A percentile compares a stretch with the other conserved stretches of the same genome.
phyloP scores from a whole-genome alignment of 768 basidiomycete species.

The Daedalea quercina region DNA sequence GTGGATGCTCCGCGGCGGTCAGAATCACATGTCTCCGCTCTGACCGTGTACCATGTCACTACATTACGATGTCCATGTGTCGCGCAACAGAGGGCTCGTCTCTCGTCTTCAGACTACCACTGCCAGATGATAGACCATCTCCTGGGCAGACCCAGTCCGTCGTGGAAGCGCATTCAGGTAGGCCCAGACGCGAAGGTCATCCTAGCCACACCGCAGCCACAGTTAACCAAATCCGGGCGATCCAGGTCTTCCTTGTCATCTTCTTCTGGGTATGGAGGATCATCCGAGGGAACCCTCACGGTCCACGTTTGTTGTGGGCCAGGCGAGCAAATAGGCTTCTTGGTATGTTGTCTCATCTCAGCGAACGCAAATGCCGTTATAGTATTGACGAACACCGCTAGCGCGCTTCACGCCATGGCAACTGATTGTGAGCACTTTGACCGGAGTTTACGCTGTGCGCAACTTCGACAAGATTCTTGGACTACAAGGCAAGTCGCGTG shows the following conservation, averaged over 20 bases:
- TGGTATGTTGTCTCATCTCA: constrained; percentile 33
- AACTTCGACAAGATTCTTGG: constrained; percentile 86
- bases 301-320: constrained; percentile 65
- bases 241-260: constrained; percentile 82
- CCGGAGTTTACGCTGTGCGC: constrained; percentile 72
- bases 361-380: background rate
- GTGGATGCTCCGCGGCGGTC: background rate
- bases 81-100: background rate
- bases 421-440: constrained; percentile 80
- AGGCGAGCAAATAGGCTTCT: constrained; percentile 50
- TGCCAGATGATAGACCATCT: constrained; percentile 86
- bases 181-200: constrained; percentile 6
- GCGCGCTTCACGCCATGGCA: constrained; percentile 96
- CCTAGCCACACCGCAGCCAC: background rate
- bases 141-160: constrained; percentile 77
- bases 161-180: constrained; percentile 87
- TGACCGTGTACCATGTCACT: background rate
- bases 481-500: constrained; percentile 53
- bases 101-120: constrained; percentile 6
- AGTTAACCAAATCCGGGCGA: background rate
- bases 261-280: constrained; percentile 90
- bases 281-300: constrained; percentile 50
- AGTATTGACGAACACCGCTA: constrained; percentile 21
- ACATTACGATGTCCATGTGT: background rate
- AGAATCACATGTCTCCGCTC: constrained; percentile 20